phyloP scores from a whole-genome alignment of 2,329 filamentous ascomycete species.

The Alternaria brassicicola region DNA sequence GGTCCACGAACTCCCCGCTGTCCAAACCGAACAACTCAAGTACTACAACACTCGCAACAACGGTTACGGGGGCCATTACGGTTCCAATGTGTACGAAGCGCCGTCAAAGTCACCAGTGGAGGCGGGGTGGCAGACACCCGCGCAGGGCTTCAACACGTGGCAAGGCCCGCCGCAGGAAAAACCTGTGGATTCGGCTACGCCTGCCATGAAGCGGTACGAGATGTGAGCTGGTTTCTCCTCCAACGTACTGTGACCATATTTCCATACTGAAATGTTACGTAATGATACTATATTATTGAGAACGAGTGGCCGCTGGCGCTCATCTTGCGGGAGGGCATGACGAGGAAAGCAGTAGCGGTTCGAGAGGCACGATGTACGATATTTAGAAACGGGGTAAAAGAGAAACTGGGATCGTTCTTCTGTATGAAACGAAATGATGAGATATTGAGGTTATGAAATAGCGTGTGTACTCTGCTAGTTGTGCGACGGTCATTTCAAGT shows the following conservation, averaged over 20 bases:
- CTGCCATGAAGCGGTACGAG: neutral
- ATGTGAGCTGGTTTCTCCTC: neutral
- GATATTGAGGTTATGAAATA: neutral
- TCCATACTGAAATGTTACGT: too few relatives aligned
- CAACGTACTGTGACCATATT: neutral
- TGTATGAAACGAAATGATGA: neutral
- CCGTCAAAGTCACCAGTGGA: slow-evolving; percentile 7
- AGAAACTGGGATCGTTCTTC: too few relatives aligned
- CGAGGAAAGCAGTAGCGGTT: too few relatives aligned
- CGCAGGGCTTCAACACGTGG: neutral
- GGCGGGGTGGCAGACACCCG: neutral
- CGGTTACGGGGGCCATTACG: neutral
- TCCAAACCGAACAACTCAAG: neutral
- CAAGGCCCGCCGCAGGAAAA: neutral
- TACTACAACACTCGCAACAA: neutral
- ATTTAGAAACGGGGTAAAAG: too few relatives aligned
- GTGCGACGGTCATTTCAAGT: too few relatives aligned
- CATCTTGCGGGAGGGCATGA: too few relatives aligned
- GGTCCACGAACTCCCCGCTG: neutral
- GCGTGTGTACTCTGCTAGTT: too few relatives aligned
- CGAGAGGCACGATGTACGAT: too few relatives aligned
- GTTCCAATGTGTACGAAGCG: slow-evolving; percentile 1
- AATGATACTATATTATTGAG: too few relatives aligned
- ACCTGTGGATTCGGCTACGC: neutral
- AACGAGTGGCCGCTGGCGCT: too few relatives aligned